Conservation (phyloP, 495 filamentous ascomycete species). For the Hyaloscypha bicolor region DNA sequence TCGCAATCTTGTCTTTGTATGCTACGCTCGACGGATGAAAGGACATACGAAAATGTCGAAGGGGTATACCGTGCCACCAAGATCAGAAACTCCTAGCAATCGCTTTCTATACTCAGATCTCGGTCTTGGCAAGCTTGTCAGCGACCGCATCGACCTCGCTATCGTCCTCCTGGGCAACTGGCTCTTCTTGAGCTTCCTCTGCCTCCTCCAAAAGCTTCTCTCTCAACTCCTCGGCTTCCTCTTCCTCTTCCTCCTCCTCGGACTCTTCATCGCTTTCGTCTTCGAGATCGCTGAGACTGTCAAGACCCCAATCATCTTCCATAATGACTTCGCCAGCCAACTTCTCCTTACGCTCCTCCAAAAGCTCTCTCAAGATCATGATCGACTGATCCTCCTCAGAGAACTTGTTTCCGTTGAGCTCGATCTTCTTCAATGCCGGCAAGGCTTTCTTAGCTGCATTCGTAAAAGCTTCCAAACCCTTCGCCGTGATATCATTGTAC, state of each 20-base stretch:
- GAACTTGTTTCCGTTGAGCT: conserved; percentile 96
- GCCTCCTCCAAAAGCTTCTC: conserved; percentile 70
- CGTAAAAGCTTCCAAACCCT: conserved; percentile 69
- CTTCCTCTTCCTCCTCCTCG: conserved; percentile 70
- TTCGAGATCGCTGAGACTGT: conserved; percentile 82
- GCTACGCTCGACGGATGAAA: neutral
- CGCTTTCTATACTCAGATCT: conserved; percentile 16
- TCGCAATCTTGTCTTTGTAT: neutral
- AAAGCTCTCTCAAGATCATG: conserved; percentile 47
- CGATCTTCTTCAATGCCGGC: conserved; percentile 76
- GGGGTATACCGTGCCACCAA: neutral
- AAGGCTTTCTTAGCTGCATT: conserved; percentile 64
- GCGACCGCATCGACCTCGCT: conserved; percentile 80
- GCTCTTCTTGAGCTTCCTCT: conserved; percentile 72
- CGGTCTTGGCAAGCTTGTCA: conserved; percentile 65
- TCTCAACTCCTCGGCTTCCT: conserved; percentile 60
- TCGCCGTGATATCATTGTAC: conserved; percentile 88
- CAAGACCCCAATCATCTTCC: conserved; percentile 80
- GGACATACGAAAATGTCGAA: neutral
- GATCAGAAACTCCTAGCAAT: neutral
- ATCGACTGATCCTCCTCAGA: conserved; percentile 76
- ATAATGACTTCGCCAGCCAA: conserved; percentile 57
- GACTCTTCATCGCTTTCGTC: conserved; percentile 71
- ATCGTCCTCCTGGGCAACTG: conserved; percentile 72
- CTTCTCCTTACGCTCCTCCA: conserved; percentile 63